A percentile compares a stretch with the other conserved stretches of the same genome.
These are phyloP conservation scores for Paecilomyces fulvus DNA, from an alignment of 2,329 filamentous ascomycete species.

Conservation along the genomic window DNA sequence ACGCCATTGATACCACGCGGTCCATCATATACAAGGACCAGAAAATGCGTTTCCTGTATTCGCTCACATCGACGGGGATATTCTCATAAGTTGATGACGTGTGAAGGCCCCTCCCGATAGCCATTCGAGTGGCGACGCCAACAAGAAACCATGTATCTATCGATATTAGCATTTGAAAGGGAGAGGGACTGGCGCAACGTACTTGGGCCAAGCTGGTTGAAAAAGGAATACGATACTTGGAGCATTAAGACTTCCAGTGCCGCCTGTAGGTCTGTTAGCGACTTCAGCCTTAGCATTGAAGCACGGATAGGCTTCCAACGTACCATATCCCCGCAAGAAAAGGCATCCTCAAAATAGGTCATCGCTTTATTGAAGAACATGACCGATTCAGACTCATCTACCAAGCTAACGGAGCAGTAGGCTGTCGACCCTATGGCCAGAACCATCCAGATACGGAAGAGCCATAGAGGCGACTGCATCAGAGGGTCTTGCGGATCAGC, in stretches of 20 bases:
- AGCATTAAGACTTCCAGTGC: constrained; percentile 38
- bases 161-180: not conserved
- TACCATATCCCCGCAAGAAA: constrained; percentile 34
- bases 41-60: constrained; percentile 38
- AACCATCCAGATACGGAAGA: constrained; percentile 43
- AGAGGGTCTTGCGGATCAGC: constrained; percentile 19
- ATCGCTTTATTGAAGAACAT: constrained; percentile 39
- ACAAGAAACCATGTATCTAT: constrained; percentile 41
- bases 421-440: constrained; percentile 41
- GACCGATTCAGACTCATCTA: constrained; percentile 37
- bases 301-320: constrained; percentile 3
- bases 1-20: constrained; percentile 37
- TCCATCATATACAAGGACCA: constrained; percentile 46
- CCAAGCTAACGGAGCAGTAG: constrained; percentile 35
- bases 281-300: not conserved
- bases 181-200: constrained; percentile 6
- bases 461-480: constrained; percentile 24
- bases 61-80: constrained; percentile 22
- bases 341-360: constrained; percentile 32
- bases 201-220: constrained; percentile 42
- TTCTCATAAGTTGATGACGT: constrained; percentile 26
- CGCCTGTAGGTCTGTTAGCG: constrained; percentile 16
- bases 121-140: constrained; percentile 36
- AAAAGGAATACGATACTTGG: constrained; percentile 43
- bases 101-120: constrained; percentile 38